Conservation (phyloP, 108 stramenopile genomes). For the Cyclotella kingstonii region DNA sequence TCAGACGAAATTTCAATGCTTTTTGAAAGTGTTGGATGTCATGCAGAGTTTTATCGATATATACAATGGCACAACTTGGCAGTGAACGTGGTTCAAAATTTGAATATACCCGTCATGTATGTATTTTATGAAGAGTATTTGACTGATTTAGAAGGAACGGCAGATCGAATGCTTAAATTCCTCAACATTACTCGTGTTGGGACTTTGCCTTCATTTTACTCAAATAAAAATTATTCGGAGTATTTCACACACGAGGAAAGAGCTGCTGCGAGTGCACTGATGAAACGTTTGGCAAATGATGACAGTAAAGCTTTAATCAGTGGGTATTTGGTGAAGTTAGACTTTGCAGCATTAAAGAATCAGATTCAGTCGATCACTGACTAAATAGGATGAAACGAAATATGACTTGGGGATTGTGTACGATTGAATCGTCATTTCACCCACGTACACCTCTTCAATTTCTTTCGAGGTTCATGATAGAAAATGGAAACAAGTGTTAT, state of each 20-base stretch:
- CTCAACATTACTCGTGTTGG: constrained; percentile 25
- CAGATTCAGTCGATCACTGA: constrained; percentile 13
- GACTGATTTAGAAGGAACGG: constrained; percentile 41
- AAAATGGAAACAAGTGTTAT: too few species aligned
- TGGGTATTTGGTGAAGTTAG: constrained; percentile 35
- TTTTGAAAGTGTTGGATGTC: constrained; percentile 55
- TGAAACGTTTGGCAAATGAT: constrained; percentile 27
- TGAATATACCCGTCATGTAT: constrained; percentile 48
- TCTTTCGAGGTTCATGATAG: too few species aligned
- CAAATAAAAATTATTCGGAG: constrained; percentile 36
- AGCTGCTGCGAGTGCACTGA: constrained; percentile 29
- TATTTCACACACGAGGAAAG: constrained; percentile 40
- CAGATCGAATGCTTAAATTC: constrained; percentile 48
- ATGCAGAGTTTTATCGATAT: constrained; percentile 65
- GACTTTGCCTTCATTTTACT: constrained; percentile 11
- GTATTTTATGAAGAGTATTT: constrained; percentile 68
- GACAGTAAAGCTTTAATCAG: constrained; percentile 13
- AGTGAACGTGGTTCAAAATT: constrained; percentile 31
- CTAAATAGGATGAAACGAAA: neutral
- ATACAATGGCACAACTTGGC: constrained; percentile 64
- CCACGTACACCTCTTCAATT: too few species aligned
- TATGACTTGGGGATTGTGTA: neutral
- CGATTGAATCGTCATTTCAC: neutral
- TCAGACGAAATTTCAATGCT: constrained; percentile 19
- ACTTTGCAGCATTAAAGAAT: constrained; percentile 12